These are phyloP conservation scores for Marasmius fiardii DNA, from an alignment of 1,284 basidiomycete species.

Conservation along the genomic window DNA sequence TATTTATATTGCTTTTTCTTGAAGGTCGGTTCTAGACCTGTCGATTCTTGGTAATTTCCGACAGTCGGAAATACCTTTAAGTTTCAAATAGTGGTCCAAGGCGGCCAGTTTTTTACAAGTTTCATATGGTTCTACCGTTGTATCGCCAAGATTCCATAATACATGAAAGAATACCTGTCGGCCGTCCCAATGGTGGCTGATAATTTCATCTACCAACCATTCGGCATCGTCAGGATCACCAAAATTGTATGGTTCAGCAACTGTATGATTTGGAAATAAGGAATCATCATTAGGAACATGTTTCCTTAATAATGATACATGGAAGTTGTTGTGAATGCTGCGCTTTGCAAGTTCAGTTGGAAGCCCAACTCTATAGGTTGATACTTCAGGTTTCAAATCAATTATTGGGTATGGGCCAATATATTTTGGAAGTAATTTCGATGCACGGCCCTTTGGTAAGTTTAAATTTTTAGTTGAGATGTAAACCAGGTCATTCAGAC, in stretches of 20 bases:
- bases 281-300: slow-evolving; percentile 14
- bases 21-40: no score
- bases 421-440: slow-evolving; percentile 17
- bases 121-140: slow-evolving; percentile 27
- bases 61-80: not conserved
- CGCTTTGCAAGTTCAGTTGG: slow-evolving; percentile 19
- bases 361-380: slow-evolving; percentile 24
- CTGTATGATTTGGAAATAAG: slow-evolving; percentile 12
- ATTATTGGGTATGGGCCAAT: slow-evolving; percentile 19
- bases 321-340: slow-evolving; percentile 28
- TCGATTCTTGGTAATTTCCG: not conserved
- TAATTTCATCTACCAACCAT: slow-evolving; percentile 29
- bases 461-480: slow-evolving; percentile 15
- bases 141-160: slow-evolving; percentile 30
- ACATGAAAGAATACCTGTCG: slow-evolving; percentile 25
- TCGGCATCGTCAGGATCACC: slow-evolving; percentile 21
- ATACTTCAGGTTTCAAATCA: slow-evolving; percentile 11
- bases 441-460: slow-evolving; percentile 16
- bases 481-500: not conserved
- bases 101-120: slow-evolving; percentile 22
- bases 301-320: slow-evolving; percentile 22
- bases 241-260: slow-evolving; percentile 13
- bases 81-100: slow-evolving; percentile 20
- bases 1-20: no score
- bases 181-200: slow-evolving; percentile 25